Evolutionary conservation across 75 land plant species (phyloP).

Genomic region (Pseudotsuga menziesii): DNA sequence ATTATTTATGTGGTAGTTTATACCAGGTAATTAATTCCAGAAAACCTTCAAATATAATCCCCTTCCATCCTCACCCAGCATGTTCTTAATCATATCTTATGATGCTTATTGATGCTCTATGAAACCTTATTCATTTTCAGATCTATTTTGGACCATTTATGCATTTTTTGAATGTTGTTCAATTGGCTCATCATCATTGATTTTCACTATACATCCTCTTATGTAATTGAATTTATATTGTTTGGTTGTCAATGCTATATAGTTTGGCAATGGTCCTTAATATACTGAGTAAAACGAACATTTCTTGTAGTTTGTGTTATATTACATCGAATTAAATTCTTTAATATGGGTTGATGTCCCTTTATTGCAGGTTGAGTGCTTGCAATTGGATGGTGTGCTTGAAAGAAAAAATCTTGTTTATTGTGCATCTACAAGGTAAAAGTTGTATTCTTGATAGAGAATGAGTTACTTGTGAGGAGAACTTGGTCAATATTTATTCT

Average conservation of each 20-base stretch:
- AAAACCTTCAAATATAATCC: too few species aligned
- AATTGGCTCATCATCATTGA: neutral
- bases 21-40: too few species aligned
- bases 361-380: conserved; percentile 72
- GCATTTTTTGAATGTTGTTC: neutral
- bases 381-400: conserved; percentile 87
- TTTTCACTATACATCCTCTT: neutral
- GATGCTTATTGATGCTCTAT: neutral
- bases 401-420: conserved; percentile 88
- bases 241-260: neutral
- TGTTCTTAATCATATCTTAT: neutral
- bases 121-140: neutral
- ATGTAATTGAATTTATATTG: neutral
- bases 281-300: neutral
- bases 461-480: too few species aligned
- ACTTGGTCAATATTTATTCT: neutral
- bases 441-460: neutral
- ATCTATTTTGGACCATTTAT: neutral
- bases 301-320: neutral
- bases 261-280: neutral
- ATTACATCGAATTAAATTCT: neutral
- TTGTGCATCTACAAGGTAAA: conserved; percentile 97
- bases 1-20: too few species aligned
- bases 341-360: neutral
- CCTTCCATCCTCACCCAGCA: too few species aligned